Base-by-base conservation (phyloP, 805 yeast genomes). In the Candida krabiensis region DNA sequence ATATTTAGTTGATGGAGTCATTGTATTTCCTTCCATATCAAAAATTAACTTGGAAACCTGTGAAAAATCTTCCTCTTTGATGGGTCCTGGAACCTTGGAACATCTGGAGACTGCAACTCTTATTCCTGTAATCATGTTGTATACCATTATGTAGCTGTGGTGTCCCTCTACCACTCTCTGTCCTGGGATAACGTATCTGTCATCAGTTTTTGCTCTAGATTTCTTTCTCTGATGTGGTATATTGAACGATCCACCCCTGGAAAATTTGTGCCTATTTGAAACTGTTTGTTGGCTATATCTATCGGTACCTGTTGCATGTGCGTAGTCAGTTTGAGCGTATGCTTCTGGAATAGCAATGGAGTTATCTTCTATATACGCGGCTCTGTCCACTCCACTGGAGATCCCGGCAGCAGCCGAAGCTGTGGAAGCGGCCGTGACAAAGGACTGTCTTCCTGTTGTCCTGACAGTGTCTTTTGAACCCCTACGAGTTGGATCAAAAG, bases 121-220 rank as follows among this genome's bases (percentile, higher is more conserved):
- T 32, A 93, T 93, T 2, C 99, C 99, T 0, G 98, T 90, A 41
- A 95, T 73, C 97, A 93, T 91, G 61, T 91, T 89, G 62, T 93
- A 95, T 1, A 97, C 99, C 71, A 91, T 80, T 19, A 89, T 86
- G 54, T 83, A 93, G 60, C 90, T 93, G 35, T 80, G 88, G 57
- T 93, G 98, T 29, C 96, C 97, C 62, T 93, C 98, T 1, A 52
- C 55, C 7, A 61, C 51, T 7, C 51, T 40, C 41, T 55, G 58
- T 2, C 61, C 63, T 2, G 62, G 61, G 23, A 60, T 60, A 17
- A 57, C 55, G 29, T 57, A 57, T 29, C 55, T 43, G 26, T 55
- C 61, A 38, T 55, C 56, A 7, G 59, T 40, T 30, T 47, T 56
- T 38, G 44, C 41, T 21, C 46, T 58, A 1, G 56, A 40, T 19